A percentile compares a stretch with the other conserved stretches of the same genome.
Conservation (phyloP, 257 asterid species). For the Gentiana straminea region DNA sequence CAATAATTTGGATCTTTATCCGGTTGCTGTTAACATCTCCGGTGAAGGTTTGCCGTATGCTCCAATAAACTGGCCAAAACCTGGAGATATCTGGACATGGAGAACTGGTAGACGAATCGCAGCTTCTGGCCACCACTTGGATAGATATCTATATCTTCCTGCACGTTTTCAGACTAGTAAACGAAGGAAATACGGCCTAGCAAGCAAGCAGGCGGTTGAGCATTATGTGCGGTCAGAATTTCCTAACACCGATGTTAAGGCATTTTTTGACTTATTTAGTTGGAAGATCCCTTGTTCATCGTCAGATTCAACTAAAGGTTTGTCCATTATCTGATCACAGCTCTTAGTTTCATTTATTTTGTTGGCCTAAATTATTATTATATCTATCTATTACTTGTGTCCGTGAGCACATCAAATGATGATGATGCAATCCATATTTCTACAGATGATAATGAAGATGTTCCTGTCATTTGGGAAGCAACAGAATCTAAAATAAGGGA, state of each 20-base stretch:
- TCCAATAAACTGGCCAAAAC: slow-evolving; percentile 73
- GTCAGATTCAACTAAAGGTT: slow-evolving; percentile 27
- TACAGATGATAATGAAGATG: slow-evolving; percentile 12
- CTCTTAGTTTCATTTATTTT: background rate
- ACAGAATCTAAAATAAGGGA: slow-evolving; percentile 21
- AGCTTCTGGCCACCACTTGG: slow-evolving; percentile 43
- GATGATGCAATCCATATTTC: background rate
- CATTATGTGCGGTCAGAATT: slow-evolving; percentile 38
- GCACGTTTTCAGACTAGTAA: slow-evolving; percentile 21
- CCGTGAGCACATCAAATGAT: too few species aligned
- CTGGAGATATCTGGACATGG: slow-evolving; percentile 93
- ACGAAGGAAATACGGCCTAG: slow-evolving; percentile 24
- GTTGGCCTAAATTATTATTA: background rate
- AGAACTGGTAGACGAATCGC: slow-evolving; percentile 57
- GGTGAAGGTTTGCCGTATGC: slow-evolving; percentile 93
- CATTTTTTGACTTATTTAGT: slow-evolving; percentile 66
- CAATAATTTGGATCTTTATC: slow-evolving; percentile 40
- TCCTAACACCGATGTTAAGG: slow-evolving; percentile 41
- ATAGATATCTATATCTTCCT: slow-evolving; percentile 67
- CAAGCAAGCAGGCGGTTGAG: slow-evolving; percentile 55
- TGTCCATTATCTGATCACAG: background rate
- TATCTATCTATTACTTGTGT: background rate
- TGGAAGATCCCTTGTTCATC: slow-evolving; percentile 67
- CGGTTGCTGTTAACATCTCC: slow-evolving; percentile 37
- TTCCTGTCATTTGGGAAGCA: slow-evolving; percentile 12